phyloP scores from a whole-genome alignment of 768 basidiomycete genomes.

The Calocybe gangraenosa region DNA sequence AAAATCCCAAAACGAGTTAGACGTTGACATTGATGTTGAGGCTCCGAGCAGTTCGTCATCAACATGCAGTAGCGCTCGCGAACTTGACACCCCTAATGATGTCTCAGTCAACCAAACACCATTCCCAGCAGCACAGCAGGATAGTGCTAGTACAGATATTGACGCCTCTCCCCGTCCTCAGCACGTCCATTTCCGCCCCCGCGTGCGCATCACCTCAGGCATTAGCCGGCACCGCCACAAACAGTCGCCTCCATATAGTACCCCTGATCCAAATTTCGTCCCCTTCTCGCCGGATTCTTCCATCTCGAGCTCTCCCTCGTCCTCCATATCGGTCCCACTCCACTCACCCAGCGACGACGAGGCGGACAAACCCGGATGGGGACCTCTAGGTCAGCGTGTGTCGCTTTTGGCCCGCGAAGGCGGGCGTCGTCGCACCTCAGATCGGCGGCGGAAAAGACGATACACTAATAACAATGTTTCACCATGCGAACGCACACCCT shows the following conservation, averaged over 20 bases:
- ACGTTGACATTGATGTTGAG: conserved; percentile 3
- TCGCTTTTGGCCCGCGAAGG: conserved; percentile 26
- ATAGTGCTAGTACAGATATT: not conserved
- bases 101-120: conserved; percentile 1
- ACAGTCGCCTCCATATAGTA: conserved; percentile 2
- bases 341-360: conserved; percentile 51
- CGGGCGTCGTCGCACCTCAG: conserved; percentile 14
- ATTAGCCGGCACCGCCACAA: conserved; percentile 43
- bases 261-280: conserved; percentile 2
- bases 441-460: conserved; percentile 9
- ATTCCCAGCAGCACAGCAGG: conserved; percentile 1
- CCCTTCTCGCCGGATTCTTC: conserved; percentile 29
- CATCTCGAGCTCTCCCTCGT: conserved; percentile 62
- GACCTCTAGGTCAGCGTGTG: conserved; percentile 58
- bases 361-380: conserved; percentile 47
- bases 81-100: conserved; percentile 15
- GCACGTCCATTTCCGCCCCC: conserved; percentile 64
- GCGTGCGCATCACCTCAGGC: conserved; percentile 76
- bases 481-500: conserved; percentile 34
- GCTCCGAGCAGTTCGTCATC: conserved; percentile 4
- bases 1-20: not conserved
- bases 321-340: conserved; percentile 79
- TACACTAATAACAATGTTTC: conserved; percentile 6
- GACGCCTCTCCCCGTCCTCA: conserved; percentile 16
- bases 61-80: conserved; percentile 12